These are phyloP conservation scores for Alternaria solani DNA, from an alignment of 2,329 filamentous ascomycete species.

Conservation along the genomic window DNA sequence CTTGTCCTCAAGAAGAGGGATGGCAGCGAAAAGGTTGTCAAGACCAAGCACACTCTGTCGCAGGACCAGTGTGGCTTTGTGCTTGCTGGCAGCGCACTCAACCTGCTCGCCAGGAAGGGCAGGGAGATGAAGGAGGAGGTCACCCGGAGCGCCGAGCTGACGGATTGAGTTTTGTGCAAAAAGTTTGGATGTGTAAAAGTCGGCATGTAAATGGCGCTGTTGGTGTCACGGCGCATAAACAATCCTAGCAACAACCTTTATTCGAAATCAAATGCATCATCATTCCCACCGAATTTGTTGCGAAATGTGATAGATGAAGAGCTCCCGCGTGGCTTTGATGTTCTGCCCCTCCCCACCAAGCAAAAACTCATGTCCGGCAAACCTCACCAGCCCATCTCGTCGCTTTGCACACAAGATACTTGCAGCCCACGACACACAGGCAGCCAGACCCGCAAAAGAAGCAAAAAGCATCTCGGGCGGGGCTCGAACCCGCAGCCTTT, in stretches of 20 bases:
- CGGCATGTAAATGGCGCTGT: not conserved
- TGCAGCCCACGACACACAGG: not conserved
- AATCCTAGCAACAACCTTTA: not conserved
- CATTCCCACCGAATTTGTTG: no score
- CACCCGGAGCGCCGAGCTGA: slow-evolving; percentile 49
- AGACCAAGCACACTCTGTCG: slow-evolving; percentile 86
- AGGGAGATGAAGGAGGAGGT: slow-evolving; percentile 48
- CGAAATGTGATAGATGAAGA: not conserved
- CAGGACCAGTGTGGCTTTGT: slow-evolving; percentile 93
- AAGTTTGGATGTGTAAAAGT: not conserved
- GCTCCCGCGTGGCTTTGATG: not conserved
- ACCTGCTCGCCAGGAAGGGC: slow-evolving; percentile 76
- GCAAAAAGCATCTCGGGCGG: slow-evolving; percentile 42
- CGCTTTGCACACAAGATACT: not conserved
- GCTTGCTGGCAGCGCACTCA: slow-evolving; percentile 90
- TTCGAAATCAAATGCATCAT: not conserved
- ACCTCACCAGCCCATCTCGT: not conserved
- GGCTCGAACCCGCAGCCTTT: slow-evolving; percentile 48
- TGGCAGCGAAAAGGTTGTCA: slow-evolving; percentile 73
- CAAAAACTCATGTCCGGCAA: not conserved
- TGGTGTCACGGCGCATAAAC: not conserved
- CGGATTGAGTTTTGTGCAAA: slow-evolving; percentile 34
- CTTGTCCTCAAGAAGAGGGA: slow-evolving; percentile 62
- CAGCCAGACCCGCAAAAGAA: not conserved
- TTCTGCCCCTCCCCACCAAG: not conserved